Conservation (phyloP, 1,284 basidiomycete species). For the Ustilago esculenta region DNA sequence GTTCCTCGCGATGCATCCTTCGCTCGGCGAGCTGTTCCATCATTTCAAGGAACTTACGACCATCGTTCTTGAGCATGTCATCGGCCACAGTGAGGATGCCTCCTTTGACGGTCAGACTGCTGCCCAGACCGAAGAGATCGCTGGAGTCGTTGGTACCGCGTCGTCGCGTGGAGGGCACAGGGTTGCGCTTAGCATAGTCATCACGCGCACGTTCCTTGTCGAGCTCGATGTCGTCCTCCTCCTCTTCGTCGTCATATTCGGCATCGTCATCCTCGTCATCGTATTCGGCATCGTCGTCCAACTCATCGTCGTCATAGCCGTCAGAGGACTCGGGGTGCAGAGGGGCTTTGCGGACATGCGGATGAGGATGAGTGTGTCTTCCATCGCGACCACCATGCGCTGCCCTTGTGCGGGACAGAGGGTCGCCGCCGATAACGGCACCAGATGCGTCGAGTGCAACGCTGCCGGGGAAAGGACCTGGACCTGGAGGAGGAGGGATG, state of each 20-base stretch:
- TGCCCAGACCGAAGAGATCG: conserved; percentile 82
- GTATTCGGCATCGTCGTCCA: conserved; percentile 69
- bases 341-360: conserved; percentile 34
- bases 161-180: conserved; percentile 27
- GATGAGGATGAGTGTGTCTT: conserved; percentile 48
- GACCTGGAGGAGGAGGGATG: conserved; percentile 88
- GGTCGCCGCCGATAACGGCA: conserved; percentile 79
- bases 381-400: conserved; percentile 23
- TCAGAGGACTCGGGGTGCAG: conserved; percentile 48
- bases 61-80: conserved; percentile 96
- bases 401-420: conserved; percentile 60
- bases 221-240: conserved; percentile 56
- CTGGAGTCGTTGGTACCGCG: conserved; percentile 64
- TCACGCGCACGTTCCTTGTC: conserved; percentile 64
- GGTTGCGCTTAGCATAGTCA: conserved; percentile 47
- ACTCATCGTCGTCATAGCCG: conserved; percentile 58
- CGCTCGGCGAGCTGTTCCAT: conserved; percentile 98
- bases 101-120: conserved; percentile 84
- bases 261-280: conserved; percentile 71
- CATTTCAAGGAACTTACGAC: conserved; percentile 99
- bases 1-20: conserved; percentile 89
- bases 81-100: conserved; percentile 98
- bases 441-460: conserved; percentile 89
- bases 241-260: conserved; percentile 63
- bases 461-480: conserved; percentile 96